Conservation (phyloP, 108 stramenopile genomes). For the Cyclostephanos invisitatus region DNA sequence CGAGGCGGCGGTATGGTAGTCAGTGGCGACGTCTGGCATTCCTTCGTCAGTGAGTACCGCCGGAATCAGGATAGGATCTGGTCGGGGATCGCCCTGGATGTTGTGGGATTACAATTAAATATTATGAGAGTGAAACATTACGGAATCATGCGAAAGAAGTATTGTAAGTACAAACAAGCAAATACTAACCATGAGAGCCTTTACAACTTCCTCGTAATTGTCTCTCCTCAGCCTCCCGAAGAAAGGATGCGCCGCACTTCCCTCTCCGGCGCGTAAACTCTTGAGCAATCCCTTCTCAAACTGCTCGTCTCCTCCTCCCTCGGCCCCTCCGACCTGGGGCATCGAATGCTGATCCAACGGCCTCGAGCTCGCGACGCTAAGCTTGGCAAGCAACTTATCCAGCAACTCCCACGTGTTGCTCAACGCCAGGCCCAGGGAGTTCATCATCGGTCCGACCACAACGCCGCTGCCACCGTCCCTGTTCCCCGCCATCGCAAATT, state of each 20-base stretch:
- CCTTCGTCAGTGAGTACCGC: slow-evolving; percentile 91
- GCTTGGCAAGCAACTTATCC: slow-evolving; percentile 74
- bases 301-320: slow-evolving; percentile 44
- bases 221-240: slow-evolving; percentile 94
- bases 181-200: slow-evolving; percentile 65
- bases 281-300: slow-evolving; percentile 75
- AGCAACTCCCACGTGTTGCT: slow-evolving; percentile 83
- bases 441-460: not conserved
- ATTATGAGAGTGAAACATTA: not conserved
- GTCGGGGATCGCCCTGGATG: slow-evolving; percentile 72
- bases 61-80: slow-evolving; percentile 93
- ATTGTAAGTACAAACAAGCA: not conserved
- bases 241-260: slow-evolving; percentile 84
- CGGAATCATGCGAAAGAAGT: not conserved
- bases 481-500: not conserved
- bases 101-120: slow-evolving; percentile 1
- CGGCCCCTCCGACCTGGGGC: slow-evolving; percentile 56
- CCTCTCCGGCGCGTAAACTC: slow-evolving; percentile 68
- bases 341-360: slow-evolving; percentile 79
- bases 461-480: not conserved
- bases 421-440: slow-evolving; percentile 62
- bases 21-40: slow-evolving; percentile 86
- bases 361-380: slow-evolving; percentile 78
- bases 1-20: slow-evolving; percentile 85
- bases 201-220: slow-evolving; percentile 88